These are phyloP conservation scores for Colletotrichum liaoningense DNA, from an alignment of 2,329 filamentous ascomycete genomes.

Conservation along the genomic window DNA sequence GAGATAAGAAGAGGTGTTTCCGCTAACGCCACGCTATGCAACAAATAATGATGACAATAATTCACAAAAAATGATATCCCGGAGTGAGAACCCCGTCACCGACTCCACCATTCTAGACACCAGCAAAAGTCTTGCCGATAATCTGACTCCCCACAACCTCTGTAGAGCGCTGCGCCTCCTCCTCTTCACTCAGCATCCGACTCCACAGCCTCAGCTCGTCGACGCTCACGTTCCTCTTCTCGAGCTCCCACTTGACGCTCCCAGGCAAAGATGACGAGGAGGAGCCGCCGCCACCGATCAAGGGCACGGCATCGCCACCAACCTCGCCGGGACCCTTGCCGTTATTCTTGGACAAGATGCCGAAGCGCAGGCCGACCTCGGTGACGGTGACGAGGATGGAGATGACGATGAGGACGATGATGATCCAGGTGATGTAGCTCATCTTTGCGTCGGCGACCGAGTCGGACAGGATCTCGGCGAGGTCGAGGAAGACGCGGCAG, in stretches of 20 bases:
- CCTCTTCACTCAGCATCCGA: slow-evolving; percentile 38
- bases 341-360: slow-evolving; percentile 67
- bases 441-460: slow-evolving; percentile 94
- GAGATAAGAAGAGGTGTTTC: background rate
- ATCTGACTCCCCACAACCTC: slow-evolving; percentile 35
- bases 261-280: slow-evolving; percentile 1
- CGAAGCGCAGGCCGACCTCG: slow-evolving; percentile 89
- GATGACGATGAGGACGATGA: slow-evolving; percentile 92
- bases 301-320: background rate
- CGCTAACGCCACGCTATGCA: slow-evolving; percentile 33
- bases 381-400: slow-evolving; percentile 91
- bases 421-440: slow-evolving; percentile 97
- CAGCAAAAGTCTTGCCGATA: slow-evolving; percentile 34
- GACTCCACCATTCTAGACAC: slow-evolving; percentile 15
- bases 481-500: slow-evolving; percentile 94
- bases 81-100: background rate
- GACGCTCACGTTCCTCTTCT: slow-evolving; percentile 33
- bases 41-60: slow-evolving; percentile 5
- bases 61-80: background rate
- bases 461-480: slow-evolving; percentile 94
- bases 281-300: slow-evolving; percentile 3
- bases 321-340: slow-evolving; percentile 10
- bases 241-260: slow-evolving; percentile 34
- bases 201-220: slow-evolving; percentile 40
- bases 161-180: slow-evolving; percentile 16